Conservation (phyloP, 2,329 filamentous ascomycete species). For the Simplicillium aogashimaense region DNA sequence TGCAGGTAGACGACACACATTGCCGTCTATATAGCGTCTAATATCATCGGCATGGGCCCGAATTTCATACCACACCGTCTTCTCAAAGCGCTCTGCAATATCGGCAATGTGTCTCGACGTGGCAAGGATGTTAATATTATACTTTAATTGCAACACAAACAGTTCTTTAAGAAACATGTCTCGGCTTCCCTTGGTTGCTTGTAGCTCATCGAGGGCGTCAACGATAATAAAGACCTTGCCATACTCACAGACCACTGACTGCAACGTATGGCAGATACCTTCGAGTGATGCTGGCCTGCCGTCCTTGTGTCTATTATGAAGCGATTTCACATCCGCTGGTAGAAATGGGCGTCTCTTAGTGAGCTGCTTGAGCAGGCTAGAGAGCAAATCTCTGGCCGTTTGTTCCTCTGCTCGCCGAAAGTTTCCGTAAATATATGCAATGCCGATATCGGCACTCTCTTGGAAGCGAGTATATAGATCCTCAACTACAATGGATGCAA, state of each 20-base stretch:
- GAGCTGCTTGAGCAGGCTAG: constrained; percentile 22
- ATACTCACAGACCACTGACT: not conserved
- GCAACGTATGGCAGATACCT: constrained; percentile 1
- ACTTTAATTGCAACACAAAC: not conserved
- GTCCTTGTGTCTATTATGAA: constrained; percentile 2
- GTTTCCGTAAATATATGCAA: constrained; percentile 23
- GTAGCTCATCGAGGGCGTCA: constrained; percentile 17
- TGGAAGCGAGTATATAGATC: constrained; percentile 10
- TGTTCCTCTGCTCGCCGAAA: constrained; percentile 16
- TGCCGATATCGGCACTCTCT: constrained; percentile 1
- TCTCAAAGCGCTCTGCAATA: constrained; percentile 3
- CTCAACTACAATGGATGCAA: constrained; percentile 10
- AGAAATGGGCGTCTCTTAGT: constrained; percentile 5
- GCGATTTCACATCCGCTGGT: constrained; percentile 1
- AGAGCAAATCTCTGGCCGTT: constrained; percentile 12
- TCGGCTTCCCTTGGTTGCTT: not conserved
- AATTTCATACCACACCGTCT: not conserved
- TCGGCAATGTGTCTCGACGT: constrained; percentile 10
- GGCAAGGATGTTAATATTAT: constrained; percentile 5
- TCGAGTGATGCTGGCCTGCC: not conserved
- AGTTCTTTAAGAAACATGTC: constrained; percentile 1
- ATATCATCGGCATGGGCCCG: constrained; percentile 8
- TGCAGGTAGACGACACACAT: constrained; percentile 1
- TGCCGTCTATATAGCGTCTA: constrained; percentile 3
- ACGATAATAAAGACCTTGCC: constrained; percentile 12